Conservation (phyloP, 169 alveolate species). For the Eimeria tenella region DNA sequence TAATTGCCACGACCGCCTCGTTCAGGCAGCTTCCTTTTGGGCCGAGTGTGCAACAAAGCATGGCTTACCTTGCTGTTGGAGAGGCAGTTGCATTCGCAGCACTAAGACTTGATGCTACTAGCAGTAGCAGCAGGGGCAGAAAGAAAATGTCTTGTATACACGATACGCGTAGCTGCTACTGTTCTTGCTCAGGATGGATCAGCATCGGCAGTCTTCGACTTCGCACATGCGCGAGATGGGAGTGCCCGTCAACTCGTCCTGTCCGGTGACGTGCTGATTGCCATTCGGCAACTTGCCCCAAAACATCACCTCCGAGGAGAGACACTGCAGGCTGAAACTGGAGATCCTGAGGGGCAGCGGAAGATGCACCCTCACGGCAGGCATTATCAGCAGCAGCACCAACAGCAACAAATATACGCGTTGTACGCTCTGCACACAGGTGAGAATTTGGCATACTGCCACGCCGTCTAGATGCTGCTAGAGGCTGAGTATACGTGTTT, state of each 20-base stretch:
- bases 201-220: constrained; percentile 72
- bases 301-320: background rate
- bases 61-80: no score
- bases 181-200: constrained; percentile 57
- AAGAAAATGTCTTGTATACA: no score
- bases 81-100: no score
- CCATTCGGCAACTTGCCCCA: constrained; percentile 66
- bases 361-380: background rate
- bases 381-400: constrained; percentile 43
- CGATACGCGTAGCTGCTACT: background rate
- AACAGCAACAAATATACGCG: constrained; percentile 65
- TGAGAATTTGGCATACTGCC: background rate
- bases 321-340: background rate
- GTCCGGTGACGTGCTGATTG: constrained; percentile 65
- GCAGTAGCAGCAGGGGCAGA: no score
- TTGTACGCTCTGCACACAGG: constrained; percentile 40
- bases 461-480: background rate
- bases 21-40: no score
- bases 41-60: no score
- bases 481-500: background rate
- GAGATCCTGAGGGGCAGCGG: background rate
- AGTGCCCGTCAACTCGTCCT: constrained; percentile 49
- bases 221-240: constrained; percentile 55
- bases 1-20: no score
- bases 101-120: no score